These are phyloP conservation scores for Xylaria castorea DNA, from an alignment of 495 filamentous ascomycete species.

Conservation along the genomic window DNA sequence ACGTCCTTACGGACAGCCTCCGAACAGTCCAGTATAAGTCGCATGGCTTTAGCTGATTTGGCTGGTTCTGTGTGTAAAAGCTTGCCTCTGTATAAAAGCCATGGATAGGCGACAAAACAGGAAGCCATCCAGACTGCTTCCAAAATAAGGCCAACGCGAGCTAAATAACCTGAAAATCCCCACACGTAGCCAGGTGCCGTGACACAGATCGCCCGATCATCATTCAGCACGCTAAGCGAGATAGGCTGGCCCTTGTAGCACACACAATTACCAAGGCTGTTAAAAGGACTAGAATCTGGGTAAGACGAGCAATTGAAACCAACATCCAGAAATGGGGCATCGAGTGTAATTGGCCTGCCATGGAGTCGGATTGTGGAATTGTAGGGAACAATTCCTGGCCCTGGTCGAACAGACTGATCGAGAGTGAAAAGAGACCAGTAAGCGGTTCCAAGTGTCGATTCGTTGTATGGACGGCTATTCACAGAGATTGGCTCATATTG, in stretches of 20 bases:
- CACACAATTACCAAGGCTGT: constrained; percentile 6
- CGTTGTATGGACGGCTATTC: constrained; percentile 4
- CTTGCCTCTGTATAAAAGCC: constrained; percentile 12
- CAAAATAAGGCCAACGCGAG: constrained; percentile 17
- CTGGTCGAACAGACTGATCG: background rate
- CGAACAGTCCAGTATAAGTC: constrained; percentile 11
- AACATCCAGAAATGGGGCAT: constrained; percentile 5
- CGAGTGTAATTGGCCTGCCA: background rate
- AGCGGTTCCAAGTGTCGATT: background rate
- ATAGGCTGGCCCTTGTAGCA: constrained; percentile 12
- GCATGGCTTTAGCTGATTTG: constrained; percentile 12
- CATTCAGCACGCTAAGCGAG: background rate
- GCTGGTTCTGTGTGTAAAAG: constrained; percentile 12
- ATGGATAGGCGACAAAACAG: constrained; percentile 19
- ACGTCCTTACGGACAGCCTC: background rate
- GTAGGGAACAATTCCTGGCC: background rate
- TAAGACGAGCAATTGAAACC: constrained; percentile 1
- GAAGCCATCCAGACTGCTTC: constrained; percentile 25
- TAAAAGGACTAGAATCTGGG: background rate
- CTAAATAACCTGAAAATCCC: constrained; percentile 25
- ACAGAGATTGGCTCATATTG: background rate
- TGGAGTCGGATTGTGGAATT: constrained; percentile 1
- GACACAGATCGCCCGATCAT: constrained; percentile 6
- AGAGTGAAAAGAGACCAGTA: background rate
- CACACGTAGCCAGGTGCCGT: constrained; percentile 23